phyloP scores from a whole-genome alignment of 1,284 basidiomycete species.

The Schizophyllum commune region DNA sequence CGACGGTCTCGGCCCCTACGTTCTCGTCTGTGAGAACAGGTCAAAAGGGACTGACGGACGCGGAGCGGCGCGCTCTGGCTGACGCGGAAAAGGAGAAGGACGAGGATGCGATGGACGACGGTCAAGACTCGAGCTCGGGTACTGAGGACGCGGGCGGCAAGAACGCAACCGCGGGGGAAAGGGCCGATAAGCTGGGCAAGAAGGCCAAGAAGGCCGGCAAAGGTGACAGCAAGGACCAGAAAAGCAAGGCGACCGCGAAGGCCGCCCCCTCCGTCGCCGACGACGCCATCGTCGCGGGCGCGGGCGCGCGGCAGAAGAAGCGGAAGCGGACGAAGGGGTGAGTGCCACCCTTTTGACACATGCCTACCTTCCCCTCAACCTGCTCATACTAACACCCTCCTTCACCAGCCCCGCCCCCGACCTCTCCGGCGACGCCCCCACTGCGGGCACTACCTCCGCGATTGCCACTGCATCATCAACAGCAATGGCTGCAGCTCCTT shows the following conservation, averaged over 20 bases:
- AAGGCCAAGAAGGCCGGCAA: too few species aligned
- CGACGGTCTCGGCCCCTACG: not conserved
- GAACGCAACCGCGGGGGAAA: too few species aligned
- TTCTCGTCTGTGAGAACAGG: too few species aligned
- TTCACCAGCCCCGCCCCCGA: slow-evolving; percentile 12
- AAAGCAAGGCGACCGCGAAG: slow-evolving; percentile 6
- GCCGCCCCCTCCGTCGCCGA: slow-evolving; percentile 29
- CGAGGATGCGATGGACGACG: too few species aligned
- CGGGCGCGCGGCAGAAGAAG: slow-evolving; percentile 53
- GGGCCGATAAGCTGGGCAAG: too few species aligned
- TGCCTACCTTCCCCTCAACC: too few species aligned
- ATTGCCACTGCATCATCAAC: slow-evolving; percentile 14
- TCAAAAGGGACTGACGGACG: not conserved
- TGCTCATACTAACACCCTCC: not conserved
- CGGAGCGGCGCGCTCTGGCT: not conserved
- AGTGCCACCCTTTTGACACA: not conserved
- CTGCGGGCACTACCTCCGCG: slow-evolving; percentile 11
- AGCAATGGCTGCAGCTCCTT: too few species aligned
- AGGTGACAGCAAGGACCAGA: not conserved
- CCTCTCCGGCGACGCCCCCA: slow-evolving; percentile 14
- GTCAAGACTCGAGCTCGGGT: too few species aligned
- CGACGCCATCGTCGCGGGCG: slow-evolving; percentile 67
- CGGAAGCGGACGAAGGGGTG: slow-evolving; percentile 40
- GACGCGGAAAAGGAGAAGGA: not conserved
- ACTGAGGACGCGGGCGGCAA: too few species aligned